Evolutionary conservation across 2,329 filamentous ascomycete genomes (phyloP), one percentile per base, ranked within the genome.

Genomic region (Sporothrix brunneoviolacea): DNA sequence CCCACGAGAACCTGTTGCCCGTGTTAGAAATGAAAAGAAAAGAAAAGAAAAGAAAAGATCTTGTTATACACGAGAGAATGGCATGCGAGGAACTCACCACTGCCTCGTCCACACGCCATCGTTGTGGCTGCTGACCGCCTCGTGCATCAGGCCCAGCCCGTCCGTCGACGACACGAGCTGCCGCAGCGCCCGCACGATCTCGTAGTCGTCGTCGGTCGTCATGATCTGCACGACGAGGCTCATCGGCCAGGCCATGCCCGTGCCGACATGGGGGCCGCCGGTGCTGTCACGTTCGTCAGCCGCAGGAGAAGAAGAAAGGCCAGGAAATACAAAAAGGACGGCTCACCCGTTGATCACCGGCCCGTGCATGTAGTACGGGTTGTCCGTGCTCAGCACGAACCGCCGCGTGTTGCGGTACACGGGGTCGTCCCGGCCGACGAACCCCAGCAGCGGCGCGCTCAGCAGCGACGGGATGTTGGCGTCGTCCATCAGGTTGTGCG

Each of bases 1-100:
- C 87, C 88, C 88, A 93, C 0, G 88, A 84, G 63, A 93, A 94
- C 85, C 86, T 90, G 54, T 72, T 8, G 7, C 32, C n/a, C n/a
- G n/a, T n/a, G 12, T 13, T 35, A 5, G n/a, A 12, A 35, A 4
- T 13, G 10, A 15, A 35, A 35, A 35, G 12, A n/a, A 13, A 12
- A 35, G 15, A 7, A 30, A 30, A 35, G 10, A 15, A 35, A 35
- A 35, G 12, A n/a, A 13, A 12, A 35, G 15, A 7, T n/a, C 12
- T 16, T 24, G 28, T 19, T 32, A 32, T 6, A 41, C 24, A 21
- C 7, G 19, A 19, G 35, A 21, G 18, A 16, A 32, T 13, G 16
- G n/a, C 12, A 13, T 8, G 24, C 18, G 40, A 42, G 24, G 15
- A 7, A 22, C 46, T 21, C 21, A 54, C 54, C 51, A 69, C 64